Conservation (phyloP, 2,329 filamentous ascomycete genomes). For the Mariannaea elegans region DNA sequence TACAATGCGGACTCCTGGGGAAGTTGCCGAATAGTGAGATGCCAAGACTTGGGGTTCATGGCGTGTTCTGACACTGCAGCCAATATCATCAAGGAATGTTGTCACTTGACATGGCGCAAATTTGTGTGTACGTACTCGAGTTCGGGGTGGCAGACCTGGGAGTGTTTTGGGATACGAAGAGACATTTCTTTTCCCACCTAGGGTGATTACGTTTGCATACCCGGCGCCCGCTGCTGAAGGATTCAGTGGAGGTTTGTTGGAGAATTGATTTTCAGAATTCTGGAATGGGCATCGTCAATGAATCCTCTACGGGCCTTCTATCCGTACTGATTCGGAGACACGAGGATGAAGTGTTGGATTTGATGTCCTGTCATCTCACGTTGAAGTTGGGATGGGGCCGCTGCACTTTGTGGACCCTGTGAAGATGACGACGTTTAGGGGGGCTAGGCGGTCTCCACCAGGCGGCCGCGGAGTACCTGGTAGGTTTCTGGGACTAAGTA, state of each 20-base stretch:
- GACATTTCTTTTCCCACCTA: not conserved
- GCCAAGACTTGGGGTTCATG: not conserved
- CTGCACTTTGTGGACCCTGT: slow-evolving; percentile 51
- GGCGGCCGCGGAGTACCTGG: slow-evolving; percentile 23
- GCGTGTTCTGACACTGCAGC: not conserved
- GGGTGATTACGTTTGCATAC: not conserved
- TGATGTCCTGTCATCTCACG: slow-evolving; percentile 6
- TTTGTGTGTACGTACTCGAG: not conserved
- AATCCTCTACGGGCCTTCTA: not conserved
- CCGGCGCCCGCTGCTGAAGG: not conserved
- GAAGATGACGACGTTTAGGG: slow-evolving; percentile 40
- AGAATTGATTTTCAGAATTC: no score
- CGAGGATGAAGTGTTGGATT: slow-evolving; percentile 1
- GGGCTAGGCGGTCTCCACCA: slow-evolving; percentile 4
- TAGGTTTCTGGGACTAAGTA: slow-evolving; percentile 19
- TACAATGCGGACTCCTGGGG: no score
- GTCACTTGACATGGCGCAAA: not conserved
- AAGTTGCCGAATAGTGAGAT: slow-evolving; percentile 14
- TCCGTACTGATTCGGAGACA: not conserved
- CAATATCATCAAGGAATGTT: not conserved
- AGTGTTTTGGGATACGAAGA: not conserved
- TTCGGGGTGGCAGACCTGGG: not conserved
- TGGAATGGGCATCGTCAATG: not conserved
- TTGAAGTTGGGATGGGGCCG: slow-evolving; percentile 45
- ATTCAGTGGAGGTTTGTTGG: no score